phyloP scores from a whole-genome alignment of 176 grass and related monocot species.

The bread wheat (Triticum aestivum) region IWGSC_CS_RefSeq_v2.1 NC_057801.1:787880884-787881383 shows the following conservation, averaged over 20 bases:
- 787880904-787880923: too few species aligned
- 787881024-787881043: background rate
- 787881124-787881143: slow-evolving; percentile 42
- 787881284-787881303: slow-evolving; percentile 7
- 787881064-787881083: background rate
- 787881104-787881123: slow-evolving; percentile 63
- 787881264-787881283: background rate
- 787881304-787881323: slow-evolving; percentile 19
- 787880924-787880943: too few species aligned
- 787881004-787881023: background rate
- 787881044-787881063: background rate
- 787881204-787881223: slow-evolving; percentile 82
- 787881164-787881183: slow-evolving; percentile 56
- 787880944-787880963: too few species aligned
- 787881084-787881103: background rate
- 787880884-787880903: too few species aligned
- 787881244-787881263: slow-evolving; percentile 39
- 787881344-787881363: slow-evolving; percentile 84
- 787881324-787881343: slow-evolving; percentile 85
- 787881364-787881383: slow-evolving; percentile 78
- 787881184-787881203: slow-evolving; percentile 13
- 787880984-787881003: too few species aligned
- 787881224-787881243: slow-evolving; percentile 91
- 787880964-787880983: too few species aligned
- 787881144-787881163: slow-evolving; percentile 79